These are phyloP conservation scores for Viola pubescens DNA, from an alignment of 441 rosid species.

Conservation along the genomic window DNA sequence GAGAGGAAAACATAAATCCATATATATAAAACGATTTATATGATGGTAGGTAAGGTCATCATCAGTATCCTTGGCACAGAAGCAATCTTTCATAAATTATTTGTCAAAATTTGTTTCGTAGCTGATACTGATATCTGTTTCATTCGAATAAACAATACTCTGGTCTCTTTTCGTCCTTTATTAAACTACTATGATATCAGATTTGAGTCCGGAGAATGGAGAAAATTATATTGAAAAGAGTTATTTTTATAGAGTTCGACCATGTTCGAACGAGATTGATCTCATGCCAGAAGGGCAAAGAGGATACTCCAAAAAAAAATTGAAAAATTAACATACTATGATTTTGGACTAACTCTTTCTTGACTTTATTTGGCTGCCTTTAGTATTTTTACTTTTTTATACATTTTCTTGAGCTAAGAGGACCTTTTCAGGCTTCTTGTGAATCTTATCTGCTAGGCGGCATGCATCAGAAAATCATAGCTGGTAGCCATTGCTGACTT, in stretches of 20 bases:
- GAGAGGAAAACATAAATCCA: not conserved
- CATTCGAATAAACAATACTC: not conserved
- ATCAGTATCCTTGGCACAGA: conserved; percentile 7
- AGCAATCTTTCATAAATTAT: conserved; percentile 16
- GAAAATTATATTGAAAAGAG: too few species aligned
- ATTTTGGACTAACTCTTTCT: conserved; percentile 12
- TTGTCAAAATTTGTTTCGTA: not conserved
- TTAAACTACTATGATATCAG: not conserved
- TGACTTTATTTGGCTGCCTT: conserved; percentile 17
- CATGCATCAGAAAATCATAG: not conserved
- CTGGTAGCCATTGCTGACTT: not conserved
- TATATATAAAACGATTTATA: not conserved
- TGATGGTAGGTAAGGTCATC: not conserved
- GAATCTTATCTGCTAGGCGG: not conserved
- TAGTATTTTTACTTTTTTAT: not conserved
- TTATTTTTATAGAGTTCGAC: too few species aligned
- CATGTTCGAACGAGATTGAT: too few species aligned
- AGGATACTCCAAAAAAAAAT: too few species aligned
- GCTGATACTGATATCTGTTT: not conserved
- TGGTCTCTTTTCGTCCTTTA: not conserved
- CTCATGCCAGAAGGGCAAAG: too few species aligned
- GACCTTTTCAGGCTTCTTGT: conserved; percentile 1
- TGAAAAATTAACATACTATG: not conserved
- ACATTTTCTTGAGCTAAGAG: conserved; percentile 2
- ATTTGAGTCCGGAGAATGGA: too few species aligned